phyloP scores from a whole-genome alignment of 1,284 basidiomycete species.

The Termitomyces sp. region DNA sequence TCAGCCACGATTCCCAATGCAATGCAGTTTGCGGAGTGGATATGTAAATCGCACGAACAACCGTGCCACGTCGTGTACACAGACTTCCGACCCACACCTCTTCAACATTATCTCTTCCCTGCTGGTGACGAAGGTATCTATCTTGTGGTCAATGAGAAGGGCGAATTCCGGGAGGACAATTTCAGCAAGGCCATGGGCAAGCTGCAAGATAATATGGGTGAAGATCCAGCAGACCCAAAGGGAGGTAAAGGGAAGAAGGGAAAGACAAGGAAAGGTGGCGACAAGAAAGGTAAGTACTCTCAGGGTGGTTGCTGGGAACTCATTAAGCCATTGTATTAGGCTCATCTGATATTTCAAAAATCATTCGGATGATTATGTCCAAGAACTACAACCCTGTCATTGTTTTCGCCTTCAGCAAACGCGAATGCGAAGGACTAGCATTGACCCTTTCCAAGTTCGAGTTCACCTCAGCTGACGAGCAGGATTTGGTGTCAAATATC shows the following conservation, averaged over 20 bases:
- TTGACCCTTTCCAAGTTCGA: constrained; percentile 93
- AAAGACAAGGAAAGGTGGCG: constrained; percentile 87
- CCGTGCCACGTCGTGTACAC: constrained; percentile 99
- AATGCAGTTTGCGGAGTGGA: constrained; percentile 99
- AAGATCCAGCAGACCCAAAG: constrained; percentile 85
- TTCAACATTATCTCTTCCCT: constrained; percentile 98
- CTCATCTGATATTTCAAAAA: constrained; percentile 95
- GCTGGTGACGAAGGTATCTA: constrained; percentile 96
- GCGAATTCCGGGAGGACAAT: constrained; percentile 96
- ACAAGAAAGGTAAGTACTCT: constrained; percentile 70
- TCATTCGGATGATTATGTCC: constrained; percentile 98
- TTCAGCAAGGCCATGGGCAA: constrained; percentile 98
- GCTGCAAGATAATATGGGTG: constrained; percentile 80
- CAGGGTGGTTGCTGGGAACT: neutral
- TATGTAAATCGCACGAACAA: constrained; percentile 94
- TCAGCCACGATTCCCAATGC: constrained; percentile 99
- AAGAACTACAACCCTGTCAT: constrained; percentile 99
- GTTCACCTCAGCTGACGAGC: constrained; percentile 93
- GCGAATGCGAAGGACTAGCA: constrained; percentile 94
- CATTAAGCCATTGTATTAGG: constrained; percentile 37
- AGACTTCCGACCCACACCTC: constrained; percentile 95
- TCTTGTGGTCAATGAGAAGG: constrained; percentile 95
- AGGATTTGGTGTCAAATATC: constrained; percentile 82
- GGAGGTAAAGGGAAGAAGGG: constrained; percentile 83
- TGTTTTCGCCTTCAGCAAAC: constrained; percentile 97